Base-by-base conservation (phyloP, 495 filamentous ascomycete genomes). In the Hypoxylon rickii region DNA sequence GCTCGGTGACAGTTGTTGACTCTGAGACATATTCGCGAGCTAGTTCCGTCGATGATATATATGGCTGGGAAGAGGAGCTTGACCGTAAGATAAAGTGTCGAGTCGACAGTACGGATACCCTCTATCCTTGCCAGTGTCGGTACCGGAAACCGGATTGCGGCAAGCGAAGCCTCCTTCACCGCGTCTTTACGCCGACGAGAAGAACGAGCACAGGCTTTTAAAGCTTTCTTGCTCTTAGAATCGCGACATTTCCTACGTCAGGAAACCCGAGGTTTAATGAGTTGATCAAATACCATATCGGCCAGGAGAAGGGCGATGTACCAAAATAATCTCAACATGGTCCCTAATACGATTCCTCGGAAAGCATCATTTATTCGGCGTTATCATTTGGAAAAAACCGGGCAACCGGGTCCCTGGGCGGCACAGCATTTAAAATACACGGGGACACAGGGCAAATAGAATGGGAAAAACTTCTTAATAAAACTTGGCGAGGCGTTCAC, bases 51-150 rank as follows among this genome's bases (percentile, higher is more conserved):
- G 66, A 73, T 15, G 76, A 79, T 51, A 55, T 65, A 5, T 79
- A 79, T 29, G 76, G 76, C n/a, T 79, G 76, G 76, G 76, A 79
- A 41, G 74, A 71, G 10, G 74, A 74, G 62, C 64, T 76, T 4
- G 61, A 63, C n/a, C 64, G 64, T 39, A 63, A 70, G 55, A 38
- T 61, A 38, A 62, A 52, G 15, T 64, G 50, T 29, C 36, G 51
- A 41, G 55, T 64, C 12, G 50, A n/a, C 12, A 22, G 40, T 40
- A 41, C 33, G 18, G 42, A 55, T 41, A 21, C 49, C 11, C 26
- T 51, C 21, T 64, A 45, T 29, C 20, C 54, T 15, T 59, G 38
- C 17, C 55, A 40, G 21, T 56, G 20, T 19, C 44, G 51, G 21
- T 69, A 60, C 38, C 64, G 62, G 6, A 65, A 67, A 13, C 45